phyloP scores from a whole-genome alignment of 176 grass and related monocot genomes.

The Phragmites australis region DNA sequence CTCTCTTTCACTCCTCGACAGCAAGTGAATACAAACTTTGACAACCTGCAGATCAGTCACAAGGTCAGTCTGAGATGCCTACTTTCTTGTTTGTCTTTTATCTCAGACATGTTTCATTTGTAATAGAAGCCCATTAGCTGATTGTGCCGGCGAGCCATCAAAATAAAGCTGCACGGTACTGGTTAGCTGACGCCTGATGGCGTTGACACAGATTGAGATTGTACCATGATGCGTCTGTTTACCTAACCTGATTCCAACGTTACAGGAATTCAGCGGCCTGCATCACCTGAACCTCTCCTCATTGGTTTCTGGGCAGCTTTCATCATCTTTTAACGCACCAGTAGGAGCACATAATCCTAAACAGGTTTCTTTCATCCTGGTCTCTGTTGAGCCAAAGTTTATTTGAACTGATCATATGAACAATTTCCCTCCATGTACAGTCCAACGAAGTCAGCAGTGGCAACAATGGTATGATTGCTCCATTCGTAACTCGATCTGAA shows the following conservation, averaged over 20 bases:
- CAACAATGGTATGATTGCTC: background rate
- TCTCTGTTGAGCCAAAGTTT: conserved; percentile 8
- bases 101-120: conserved; percentile 9
- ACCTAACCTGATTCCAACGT: conserved; percentile 14
- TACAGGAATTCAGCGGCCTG: conserved; percentile 47
- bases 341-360: background rate
- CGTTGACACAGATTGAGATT: background rate
- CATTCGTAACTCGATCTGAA: background rate
- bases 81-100: conserved; percentile 9
- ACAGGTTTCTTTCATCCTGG: conserved; percentile 14
- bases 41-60: conserved; percentile 25
- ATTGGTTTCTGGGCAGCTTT: conserved; percentile 29
- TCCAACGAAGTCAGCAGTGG: background rate
- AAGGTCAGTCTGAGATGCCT: conserved; percentile 30
- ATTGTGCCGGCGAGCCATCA: background rate
- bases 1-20: conserved; percentile 40
- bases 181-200: conserved; percentile 32
- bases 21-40: background rate
- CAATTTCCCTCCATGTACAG: background rate
- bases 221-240: background rate
- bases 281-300: conserved; percentile 41
- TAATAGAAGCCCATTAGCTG: background rate
- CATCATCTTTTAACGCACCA: conserved; percentile 27
- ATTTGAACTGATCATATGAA: background rate
- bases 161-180: conserved; percentile 11